phyloP scores from a whole-genome alignment of 2,329 filamentous ascomycete species.

The Biscogniauxia mediterranea region DNA sequence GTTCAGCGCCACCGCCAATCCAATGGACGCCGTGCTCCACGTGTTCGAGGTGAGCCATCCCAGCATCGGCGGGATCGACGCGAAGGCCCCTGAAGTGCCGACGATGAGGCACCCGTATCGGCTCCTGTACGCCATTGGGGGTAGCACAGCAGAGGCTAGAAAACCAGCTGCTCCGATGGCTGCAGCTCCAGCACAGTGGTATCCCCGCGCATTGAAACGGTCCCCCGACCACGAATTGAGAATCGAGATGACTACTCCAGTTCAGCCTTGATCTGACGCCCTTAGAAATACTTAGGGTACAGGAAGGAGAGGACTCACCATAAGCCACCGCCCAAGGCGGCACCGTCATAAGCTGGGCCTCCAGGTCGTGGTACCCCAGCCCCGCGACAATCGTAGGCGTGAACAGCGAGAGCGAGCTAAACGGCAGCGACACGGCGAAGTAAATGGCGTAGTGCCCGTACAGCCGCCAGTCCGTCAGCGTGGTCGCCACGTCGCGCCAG shows the following conservation, averaged over 20 bases:
- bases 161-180: constrained; percentile 49
- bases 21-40: constrained; percentile 61
- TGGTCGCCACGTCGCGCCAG: constrained; percentile 67
- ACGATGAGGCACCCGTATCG: constrained; percentile 72
- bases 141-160: constrained; percentile 62
- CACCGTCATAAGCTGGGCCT: constrained; percentile 65
- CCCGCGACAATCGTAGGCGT: constrained; percentile 58
- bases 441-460: constrained; percentile 65
- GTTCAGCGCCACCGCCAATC: constrained; percentile 69
- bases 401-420: constrained; percentile 40
- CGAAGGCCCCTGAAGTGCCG: constrained; percentile 64
- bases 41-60: constrained; percentile 71
- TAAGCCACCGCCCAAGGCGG: constrained; percentile 61
- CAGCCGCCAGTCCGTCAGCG: constrained; percentile 63
- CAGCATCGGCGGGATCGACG: constrained; percentile 66
- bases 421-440: constrained; percentile 36
- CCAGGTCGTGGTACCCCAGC: constrained; percentile 33
- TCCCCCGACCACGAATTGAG: constrained; percentile 60
- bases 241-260: constrained; percentile 34
- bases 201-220: constrained; percentile 53
- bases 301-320: constrained; percentile 18
- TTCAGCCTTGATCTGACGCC: constrained; percentile 10
- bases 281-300: neutral
- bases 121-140: constrained; percentile 53
- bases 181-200: constrained; percentile 43